A percentile compares a stretch with the other conserved stretches of the same genome.
Evolutionary conservation across 148 eudicot species (phyloP).

Genomic region (Camellia japonica): DNA sequence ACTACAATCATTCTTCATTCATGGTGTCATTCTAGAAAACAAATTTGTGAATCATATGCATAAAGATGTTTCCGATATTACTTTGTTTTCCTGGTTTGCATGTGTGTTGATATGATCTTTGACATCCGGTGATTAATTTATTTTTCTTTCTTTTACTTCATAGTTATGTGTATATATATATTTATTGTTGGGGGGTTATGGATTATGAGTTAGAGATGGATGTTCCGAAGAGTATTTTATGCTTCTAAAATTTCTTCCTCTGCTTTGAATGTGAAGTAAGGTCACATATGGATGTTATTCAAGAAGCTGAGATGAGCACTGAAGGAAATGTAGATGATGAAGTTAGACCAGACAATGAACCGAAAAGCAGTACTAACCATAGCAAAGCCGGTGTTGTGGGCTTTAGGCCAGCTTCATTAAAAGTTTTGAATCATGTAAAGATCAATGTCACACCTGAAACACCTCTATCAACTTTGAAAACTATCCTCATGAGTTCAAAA

Average conservation of each 20-base stretch:
- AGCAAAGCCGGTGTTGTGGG: not conserved
- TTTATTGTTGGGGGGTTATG: too few relatives aligned
- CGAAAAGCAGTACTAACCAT: not conserved
- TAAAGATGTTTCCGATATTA: too few relatives aligned
- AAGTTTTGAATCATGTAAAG: conserved; percentile 27
- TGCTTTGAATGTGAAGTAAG: conserved; percentile 12
- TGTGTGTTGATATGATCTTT: too few relatives aligned
- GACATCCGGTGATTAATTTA: too few relatives aligned
- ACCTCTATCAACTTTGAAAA: conserved; percentile 30
- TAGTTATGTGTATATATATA: too few relatives aligned
- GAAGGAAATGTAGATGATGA: conserved; percentile 3
- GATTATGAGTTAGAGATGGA: too few relatives aligned
- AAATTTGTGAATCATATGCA: too few relatives aligned
- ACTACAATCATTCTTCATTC: too few relatives aligned
- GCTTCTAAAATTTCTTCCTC: not conserved
- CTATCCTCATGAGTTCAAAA: conserved; percentile 19
- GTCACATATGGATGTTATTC: conserved; percentile 22
- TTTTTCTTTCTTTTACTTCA: too few relatives aligned
- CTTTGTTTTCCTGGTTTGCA: too few relatives aligned
- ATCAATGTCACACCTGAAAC: conserved; percentile 22
- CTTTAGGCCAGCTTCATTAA: conserved; percentile 15
- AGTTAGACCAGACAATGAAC: conserved; percentile 2
- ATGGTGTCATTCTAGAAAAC: too few relatives aligned
- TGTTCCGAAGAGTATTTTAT: too few relatives aligned
- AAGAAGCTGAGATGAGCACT: conserved; percentile 25